A percentile compares a stretch with the other conserved stretches of the same genome.
phyloP scores from a whole-genome alignment of 805 yeast genomes.

The Candida succiphila region DNA sequence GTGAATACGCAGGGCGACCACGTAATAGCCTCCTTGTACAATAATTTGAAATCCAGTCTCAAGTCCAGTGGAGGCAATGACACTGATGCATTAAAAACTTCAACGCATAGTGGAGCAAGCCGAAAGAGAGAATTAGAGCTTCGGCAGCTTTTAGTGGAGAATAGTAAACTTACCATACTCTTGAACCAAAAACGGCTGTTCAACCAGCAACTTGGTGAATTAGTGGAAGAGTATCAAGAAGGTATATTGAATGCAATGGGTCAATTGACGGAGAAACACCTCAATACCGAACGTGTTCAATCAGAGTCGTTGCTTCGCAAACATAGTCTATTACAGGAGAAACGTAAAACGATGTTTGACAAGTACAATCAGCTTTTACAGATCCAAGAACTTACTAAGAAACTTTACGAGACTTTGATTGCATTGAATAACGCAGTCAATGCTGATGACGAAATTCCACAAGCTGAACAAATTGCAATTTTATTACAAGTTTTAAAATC shows the following conservation, averaged over 20 bases:
- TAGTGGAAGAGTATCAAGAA: slow-evolving; percentile 10
- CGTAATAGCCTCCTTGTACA: neutral
- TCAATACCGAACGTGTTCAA: slow-evolving; percentile 5
- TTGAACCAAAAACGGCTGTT: slow-evolving; percentile 9
- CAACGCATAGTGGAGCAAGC: too few relatives aligned
- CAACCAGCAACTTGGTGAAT: slow-evolving; percentile 9
- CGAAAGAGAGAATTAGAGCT: slow-evolving; percentile 4
- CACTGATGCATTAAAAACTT: neutral
- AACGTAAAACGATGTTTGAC: slow-evolving; percentile 8
- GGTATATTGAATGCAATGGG: slow-evolving; percentile 7
- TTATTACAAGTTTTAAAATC: neutral
- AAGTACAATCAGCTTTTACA: slow-evolving; percentile 10
- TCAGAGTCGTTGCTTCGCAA: slow-evolving; percentile 7
- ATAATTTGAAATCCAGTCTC: slow-evolving; percentile 2
- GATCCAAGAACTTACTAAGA: slow-evolving; percentile 8
- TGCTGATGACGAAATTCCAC: slow-evolving; percentile 1
- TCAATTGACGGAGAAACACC: slow-evolving; percentile 4
- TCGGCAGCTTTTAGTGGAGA: slow-evolving; percentile 4
- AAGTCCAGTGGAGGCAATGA: neutral
- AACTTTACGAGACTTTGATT: slow-evolving; percentile 8
- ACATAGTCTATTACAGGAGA: slow-evolving; percentile 5
- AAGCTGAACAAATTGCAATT: slow-evolving; percentile 5
- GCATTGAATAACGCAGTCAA: slow-evolving; percentile 6
- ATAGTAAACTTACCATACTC: slow-evolving; percentile 5
- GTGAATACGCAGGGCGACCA: neutral